Evolutionary conservation across 495 filamentous ascomycete species (phyloP).

Genomic region (Podospora pseudoanserina): DNA sequence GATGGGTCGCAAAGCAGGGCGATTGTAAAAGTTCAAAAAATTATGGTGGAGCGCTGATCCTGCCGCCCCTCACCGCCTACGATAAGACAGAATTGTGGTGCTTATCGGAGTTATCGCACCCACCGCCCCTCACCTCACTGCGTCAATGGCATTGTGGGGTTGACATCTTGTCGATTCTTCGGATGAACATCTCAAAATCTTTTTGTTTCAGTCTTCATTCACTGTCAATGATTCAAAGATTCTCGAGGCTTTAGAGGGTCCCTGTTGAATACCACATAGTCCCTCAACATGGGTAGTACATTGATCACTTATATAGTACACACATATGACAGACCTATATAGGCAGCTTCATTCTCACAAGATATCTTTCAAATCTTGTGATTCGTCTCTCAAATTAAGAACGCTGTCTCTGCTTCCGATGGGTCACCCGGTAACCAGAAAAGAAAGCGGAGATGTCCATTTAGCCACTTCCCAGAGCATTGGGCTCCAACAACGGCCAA

Average conservation of each 20-base stretch:
- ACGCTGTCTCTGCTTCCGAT: background rate
- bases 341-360: background rate
- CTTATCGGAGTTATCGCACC: constrained; percentile 14
- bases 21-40: constrained; percentile 22
- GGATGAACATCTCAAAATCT: background rate
- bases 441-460: constrained; percentile 22
- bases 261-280: too few relatives aligned
- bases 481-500: background rate
- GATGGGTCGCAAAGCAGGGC: background rate
- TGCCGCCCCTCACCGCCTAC: constrained; percentile 40
- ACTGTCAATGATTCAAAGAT: too few relatives aligned
- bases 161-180: background rate
- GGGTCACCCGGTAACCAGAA: background rate
- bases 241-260: too few relatives aligned
- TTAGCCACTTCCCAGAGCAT: constrained; percentile 4
- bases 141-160: constrained; percentile 9
- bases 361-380: background rate
- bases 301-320: too few relatives aligned
- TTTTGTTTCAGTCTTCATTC: background rate
- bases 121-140: constrained; percentile 18
- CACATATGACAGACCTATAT: too few relatives aligned
- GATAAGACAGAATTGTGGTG: constrained; percentile 23
- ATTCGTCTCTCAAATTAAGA: background rate
- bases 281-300: too few relatives aligned
- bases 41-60: constrained; percentile 32